Percentiles rank a stretch among this genome's conserved stretches.
phyloP scores from a whole-genome alignment of 1,139 yeast species.

The Zygosaccharomyces pseudobailii region DNA sequence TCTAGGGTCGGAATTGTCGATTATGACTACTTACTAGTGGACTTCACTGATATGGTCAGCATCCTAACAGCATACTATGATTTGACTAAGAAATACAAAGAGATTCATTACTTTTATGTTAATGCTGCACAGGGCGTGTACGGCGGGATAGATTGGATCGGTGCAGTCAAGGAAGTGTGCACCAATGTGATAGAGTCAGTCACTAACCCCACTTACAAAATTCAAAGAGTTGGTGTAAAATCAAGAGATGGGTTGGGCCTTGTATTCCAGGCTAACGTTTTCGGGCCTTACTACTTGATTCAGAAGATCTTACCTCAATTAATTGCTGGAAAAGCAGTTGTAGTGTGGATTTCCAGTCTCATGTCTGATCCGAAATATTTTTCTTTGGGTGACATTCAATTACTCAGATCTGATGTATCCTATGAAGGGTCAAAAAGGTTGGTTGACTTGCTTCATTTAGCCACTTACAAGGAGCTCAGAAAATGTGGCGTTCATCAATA shows the following conservation, averaged over 20 bases:
- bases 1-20: slow-evolving; percentile 56
- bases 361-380: slow-evolving; percentile 71
- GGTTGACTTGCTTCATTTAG: slow-evolving; percentile 76
- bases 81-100: slow-evolving; percentile 53
- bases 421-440: slow-evolving; percentile 92
- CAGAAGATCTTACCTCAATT: slow-evolving; percentile 56
- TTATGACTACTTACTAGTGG: slow-evolving; percentile 81
- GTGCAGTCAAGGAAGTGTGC: slow-evolving; percentile 63
- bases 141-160: slow-evolving; percentile 79
- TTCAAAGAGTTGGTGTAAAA: slow-evolving; percentile 69
- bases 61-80: slow-evolving; percentile 71
- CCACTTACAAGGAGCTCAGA: slow-evolving; percentile 51
- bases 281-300: slow-evolving; percentile 84
- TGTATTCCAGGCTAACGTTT: slow-evolving; percentile 91
- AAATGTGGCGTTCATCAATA: slow-evolving; percentile 60
- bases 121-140: slow-evolving; percentile 91
- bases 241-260: slow-evolving; percentile 74
- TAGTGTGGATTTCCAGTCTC: slow-evolving; percentile 82
- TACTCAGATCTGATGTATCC: slow-evolving; percentile 57
- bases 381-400: slow-evolving; percentile 69
- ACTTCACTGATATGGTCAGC: slow-evolving; percentile 88
- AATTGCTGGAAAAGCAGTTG: slow-evolving; percentile 50
- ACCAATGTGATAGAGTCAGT: slow-evolving; percentile 70
- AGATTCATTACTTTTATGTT: slow-evolving; percentile 71
- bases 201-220: slow-evolving; percentile 78